Conservation (phyloP, 345 rosid species). For the Pseudoturritis turrita region DNA sequence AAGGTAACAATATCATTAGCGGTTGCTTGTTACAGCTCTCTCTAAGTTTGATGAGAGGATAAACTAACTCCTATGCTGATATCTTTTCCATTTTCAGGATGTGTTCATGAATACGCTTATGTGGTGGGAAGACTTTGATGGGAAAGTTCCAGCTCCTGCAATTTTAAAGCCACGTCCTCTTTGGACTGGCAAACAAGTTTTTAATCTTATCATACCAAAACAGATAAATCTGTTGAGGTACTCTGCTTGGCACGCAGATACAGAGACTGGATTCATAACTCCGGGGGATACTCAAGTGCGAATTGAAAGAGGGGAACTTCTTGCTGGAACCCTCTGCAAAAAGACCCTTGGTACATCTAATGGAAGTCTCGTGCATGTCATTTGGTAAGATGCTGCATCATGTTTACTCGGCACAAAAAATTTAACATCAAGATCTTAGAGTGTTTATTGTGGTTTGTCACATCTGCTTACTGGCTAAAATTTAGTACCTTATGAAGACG, state of each 20-base stretch:
- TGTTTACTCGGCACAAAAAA: neutral
- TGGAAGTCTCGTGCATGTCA: slow-evolving; percentile 96
- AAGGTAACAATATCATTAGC: slow-evolving; percentile 48
- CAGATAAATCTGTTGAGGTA: slow-evolving; percentile 87
- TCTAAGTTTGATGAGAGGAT: neutral
- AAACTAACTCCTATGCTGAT: neutral
- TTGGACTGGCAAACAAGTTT: slow-evolving; percentile 99
- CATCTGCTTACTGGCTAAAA: neutral
- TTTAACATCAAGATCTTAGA: neutral
- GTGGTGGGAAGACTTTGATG: slow-evolving; percentile 99
- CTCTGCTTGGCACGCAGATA: slow-evolving; percentile 88
- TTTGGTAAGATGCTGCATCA: slow-evolving; percentile 51
- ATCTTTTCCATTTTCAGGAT: slow-evolving; percentile 46
- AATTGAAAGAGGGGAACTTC: slow-evolving; percentile 89
- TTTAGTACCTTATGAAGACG: neutral
- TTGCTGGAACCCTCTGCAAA: slow-evolving; percentile 96
- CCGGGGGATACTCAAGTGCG: slow-evolving; percentile 93
- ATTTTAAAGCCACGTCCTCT: slow-evolving; percentile 93
- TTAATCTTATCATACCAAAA: slow-evolving; percentile 94
- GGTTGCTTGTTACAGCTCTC: neutral
- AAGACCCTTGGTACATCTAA: slow-evolving; percentile 84
- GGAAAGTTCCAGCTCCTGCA: slow-evolving; percentile 95
- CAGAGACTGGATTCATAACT: slow-evolving; percentile 74
- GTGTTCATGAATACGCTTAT: slow-evolving; percentile 95
- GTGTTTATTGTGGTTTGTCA: neutral